phyloP scores from a whole-genome alignment of 768 basidiomycete species.

The Roridomyces roridus region DNA sequence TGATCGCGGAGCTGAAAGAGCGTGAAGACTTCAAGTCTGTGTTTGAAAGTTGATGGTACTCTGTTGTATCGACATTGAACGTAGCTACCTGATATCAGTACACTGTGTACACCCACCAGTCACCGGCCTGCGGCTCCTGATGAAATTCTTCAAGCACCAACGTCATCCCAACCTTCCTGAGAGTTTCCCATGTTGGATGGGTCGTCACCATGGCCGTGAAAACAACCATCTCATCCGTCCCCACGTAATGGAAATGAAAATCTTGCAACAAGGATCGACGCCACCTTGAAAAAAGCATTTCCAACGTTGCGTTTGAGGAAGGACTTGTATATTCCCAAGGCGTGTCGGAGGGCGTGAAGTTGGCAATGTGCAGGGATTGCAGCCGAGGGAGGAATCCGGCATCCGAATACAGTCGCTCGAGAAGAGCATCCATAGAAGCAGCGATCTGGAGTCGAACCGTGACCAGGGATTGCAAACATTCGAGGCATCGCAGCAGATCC shows the following conservation, averaged over 20 bases:
- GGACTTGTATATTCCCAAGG: not conserved
- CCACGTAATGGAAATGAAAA: not conserved
- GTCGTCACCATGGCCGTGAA: not conserved
- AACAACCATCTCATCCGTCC: not conserved
- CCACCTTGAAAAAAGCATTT: slow-evolving; percentile 6
- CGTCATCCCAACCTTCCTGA: not conserved
- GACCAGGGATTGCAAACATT: not conserved
- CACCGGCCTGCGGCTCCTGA: no score
- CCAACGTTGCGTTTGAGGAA: not conserved
- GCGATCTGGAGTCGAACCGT: slow-evolving; percentile 3
- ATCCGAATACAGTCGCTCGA: not conserved
- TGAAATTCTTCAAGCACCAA: not conserved
- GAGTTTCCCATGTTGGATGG: not conserved
- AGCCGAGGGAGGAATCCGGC: not conserved
- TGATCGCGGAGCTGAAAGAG: no score
- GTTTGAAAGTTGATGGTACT: no score
- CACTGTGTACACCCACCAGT: no score
- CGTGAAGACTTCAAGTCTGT: no score
- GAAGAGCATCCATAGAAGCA: not conserved
- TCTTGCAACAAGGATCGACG: no score
- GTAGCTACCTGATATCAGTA: no score
- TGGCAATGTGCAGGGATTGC: slow-evolving; percentile 1
- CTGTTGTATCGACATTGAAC: no score
- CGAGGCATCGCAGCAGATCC: not conserved
- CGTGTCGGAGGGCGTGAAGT: not conserved